These are phyloP conservation scores for Candida nitratophila DNA, from an alignment of 805 yeast species.

Conservation along the genomic window DNA sequence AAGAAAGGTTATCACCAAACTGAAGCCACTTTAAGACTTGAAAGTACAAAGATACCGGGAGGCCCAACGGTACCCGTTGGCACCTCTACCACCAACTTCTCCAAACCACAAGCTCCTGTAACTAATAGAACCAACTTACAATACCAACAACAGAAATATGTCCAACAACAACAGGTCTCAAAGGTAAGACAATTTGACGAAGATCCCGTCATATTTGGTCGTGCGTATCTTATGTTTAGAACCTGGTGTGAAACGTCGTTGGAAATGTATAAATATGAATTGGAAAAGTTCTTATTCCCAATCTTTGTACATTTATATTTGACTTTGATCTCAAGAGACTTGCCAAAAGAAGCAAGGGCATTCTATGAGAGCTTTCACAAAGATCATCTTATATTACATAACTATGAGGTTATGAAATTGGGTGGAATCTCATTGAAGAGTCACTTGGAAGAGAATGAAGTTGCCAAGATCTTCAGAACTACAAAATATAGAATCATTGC, in stretches of 20 bases:
- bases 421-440: slow-evolving; percentile 72
- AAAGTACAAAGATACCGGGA: slow-evolving; percentile 55
- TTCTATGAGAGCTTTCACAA: slow-evolving; percentile 69
- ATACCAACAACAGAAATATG: slow-evolving; percentile 22
- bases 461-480: slow-evolving; percentile 67
- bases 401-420: slow-evolving; percentile 64
- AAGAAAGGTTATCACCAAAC: slow-evolving; percentile 93
- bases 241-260: slow-evolving; percentile 89
- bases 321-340: slow-evolving; percentile 64
- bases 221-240: slow-evolving; percentile 73
- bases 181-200: slow-evolving; percentile 36
- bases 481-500: slow-evolving; percentile 71
- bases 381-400: slow-evolving; percentile 73
- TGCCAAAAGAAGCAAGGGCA: slow-evolving; percentile 52
- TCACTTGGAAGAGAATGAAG: slow-evolving; percentile 75
- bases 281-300: slow-evolving; percentile 80
- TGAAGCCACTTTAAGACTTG: slow-evolving; percentile 89
- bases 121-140: slow-evolving; percentile 28
- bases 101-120: slow-evolving; percentile 26
- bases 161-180: slow-evolving; percentile 17
- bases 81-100: slow-evolving; percentile 34
- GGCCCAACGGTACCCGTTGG: slow-evolving; percentile 42
- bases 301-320: slow-evolving; percentile 85
- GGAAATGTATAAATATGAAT: slow-evolving; percentile 86
- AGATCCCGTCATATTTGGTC: slow-evolving; percentile 64